Evolutionary conservation across 2,329 filamentous ascomycete species (phyloP), one percentile per base, ranked within the genome.

Genomic region (Cyclaneusma minus): DNA sequence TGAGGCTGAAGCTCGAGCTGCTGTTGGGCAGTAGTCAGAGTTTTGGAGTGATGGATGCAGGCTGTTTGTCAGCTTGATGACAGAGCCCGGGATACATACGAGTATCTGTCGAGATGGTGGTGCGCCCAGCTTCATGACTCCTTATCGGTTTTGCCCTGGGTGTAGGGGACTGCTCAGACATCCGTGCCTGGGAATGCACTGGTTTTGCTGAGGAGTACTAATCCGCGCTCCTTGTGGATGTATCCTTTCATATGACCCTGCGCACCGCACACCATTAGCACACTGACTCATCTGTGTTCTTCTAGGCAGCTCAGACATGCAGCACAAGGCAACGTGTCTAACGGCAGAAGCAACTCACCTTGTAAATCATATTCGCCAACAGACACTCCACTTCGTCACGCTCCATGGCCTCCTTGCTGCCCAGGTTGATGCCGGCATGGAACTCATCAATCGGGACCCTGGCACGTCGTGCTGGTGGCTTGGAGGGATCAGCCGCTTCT

Each of bases 181-280:
- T 81, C 80, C 13, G 91, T 95, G 13, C 85, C 85, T 1, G 91
- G 89, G 45, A 98, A 98, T 3, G 89, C 87, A 21, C 81, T 83
- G 31, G 68, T 79, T 52, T 94, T 95, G 51, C 83, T 94, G 30
- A 98, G 56, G 12, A 98, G 89, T 15, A 98, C 79, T 39, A 85
- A 85, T 17, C 78, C 79, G 39, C 80, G 72, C 40, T 93, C 85
- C 29, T 87, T 77, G 16, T 87, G 77, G 39, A 98, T 98, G 53
- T 98, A 98, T 21, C 91, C 89, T 55, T 95, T 98, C 81, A 98
- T 93, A 13, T 89, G 62, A 32, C 79, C 80, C 83, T 93, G 39
- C 22, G 24, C n/a, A 22, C 13, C 12, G 16, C 24, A 18, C 16
- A n/a, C 10, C 9, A 7, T 26, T 13, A 10, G 8, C 10, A 27